These are phyloP conservation scores for Imleria badia DNA, from an alignment of 768 basidiomycete genomes.

Conservation along the genomic window DNA sequence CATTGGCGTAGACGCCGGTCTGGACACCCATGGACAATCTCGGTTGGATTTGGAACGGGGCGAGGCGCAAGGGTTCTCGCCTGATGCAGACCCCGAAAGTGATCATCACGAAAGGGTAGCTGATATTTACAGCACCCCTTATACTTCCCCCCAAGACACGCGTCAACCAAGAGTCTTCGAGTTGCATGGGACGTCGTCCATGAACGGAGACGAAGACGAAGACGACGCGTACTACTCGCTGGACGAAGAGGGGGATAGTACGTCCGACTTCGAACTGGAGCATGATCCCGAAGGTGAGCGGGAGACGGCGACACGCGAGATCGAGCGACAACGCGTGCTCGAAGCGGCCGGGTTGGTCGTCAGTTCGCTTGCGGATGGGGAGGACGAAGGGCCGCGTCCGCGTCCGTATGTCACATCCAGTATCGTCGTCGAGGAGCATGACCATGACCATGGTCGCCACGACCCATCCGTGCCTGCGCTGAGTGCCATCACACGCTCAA, in stretches of 20 bases:
- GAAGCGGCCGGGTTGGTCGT: constrained; percentile 86
- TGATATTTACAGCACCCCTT: constrained; percentile 27
- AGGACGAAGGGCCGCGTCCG: background rate
- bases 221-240: constrained; percentile 35
- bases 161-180: constrained; percentile 8
- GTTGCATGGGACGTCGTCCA: constrained; percentile 5
- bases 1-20: constrained; percentile 5
- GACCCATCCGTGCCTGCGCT: background rate
- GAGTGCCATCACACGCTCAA: constrained; percentile 1
- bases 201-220: constrained; percentile 31
- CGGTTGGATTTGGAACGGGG: background rate
- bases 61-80: background rate
- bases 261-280: constrained; percentile 6
- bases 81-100: background rate
- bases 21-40: background rate
- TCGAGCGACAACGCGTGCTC: constrained; percentile 79
- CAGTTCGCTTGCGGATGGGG: constrained; percentile 31
- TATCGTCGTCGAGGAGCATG: background rate
- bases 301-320: constrained; percentile 60
- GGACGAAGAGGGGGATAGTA: constrained; percentile 28
- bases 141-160: constrained; percentile 19
- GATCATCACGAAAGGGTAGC: constrained; percentile 5
- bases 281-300: constrained; percentile 27
- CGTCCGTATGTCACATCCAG: constrained; percentile 28
- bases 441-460: background rate